Base-by-base conservation (phyloP, 768 basidiomycete genomes). In the Tulasnella sp. region DNA sequence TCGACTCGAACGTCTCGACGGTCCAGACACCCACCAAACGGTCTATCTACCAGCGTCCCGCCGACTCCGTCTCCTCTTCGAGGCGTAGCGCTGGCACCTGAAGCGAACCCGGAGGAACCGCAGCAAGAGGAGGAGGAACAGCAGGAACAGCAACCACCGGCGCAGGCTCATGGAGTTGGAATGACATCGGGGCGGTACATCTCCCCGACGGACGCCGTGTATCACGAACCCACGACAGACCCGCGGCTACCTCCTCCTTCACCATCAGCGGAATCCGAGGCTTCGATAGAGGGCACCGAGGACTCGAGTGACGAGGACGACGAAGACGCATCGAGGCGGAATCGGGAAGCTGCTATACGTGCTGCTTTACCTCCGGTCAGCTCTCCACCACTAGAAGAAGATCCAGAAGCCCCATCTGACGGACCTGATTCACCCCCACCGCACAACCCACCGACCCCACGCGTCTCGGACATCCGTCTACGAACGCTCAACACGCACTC, bases 401-500 rank as follows among this genome's bases (percentile, higher is more conserved):
- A 77, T 71, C 64, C 49, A 36, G 78, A 76, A 42, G 72, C 52
- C 25, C 42, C 75, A 3, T 38, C 34, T 40, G 78, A 68, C 37
- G 73, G 52, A 38, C 73, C 67, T 5, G 75, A 77, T 11, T 93
- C 92, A 29, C 92, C 93, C 1, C 75, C 72, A 83, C 89, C 88
- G 78, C 90, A 90, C 58, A 92, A 94, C 81, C 92, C 92, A 29
- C 93, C 93, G 75, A 95, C 93, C n/a, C 93, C 93, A 75, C 89
- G 92, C 81, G 85, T 89, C 75, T 89, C 89, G 80, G 93, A 95
- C 80, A 95, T 95, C 78, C 92, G 90, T 83, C 85, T 93, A 79
- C 91, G 89, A 84, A 89, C 92, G 72, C 76, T 81, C 15, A 85
- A 85, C 22, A 31, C 72, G 5, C 70, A 77, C 64, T 71, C 80